phyloP scores from a whole-genome alignment of 257 asterid species.

The Voacanga thouarsii region DNA sequence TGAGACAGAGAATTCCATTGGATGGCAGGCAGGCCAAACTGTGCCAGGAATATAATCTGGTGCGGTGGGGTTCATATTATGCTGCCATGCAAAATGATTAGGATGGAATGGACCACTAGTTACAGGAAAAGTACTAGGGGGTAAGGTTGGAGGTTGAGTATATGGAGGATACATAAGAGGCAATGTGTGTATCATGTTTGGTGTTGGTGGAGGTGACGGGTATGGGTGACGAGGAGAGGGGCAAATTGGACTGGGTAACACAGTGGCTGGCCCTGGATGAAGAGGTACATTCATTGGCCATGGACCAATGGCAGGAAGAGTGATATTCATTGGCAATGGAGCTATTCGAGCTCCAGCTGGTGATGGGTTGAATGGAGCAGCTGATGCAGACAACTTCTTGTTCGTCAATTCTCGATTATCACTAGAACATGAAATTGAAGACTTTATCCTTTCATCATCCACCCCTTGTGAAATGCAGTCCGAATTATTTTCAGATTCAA shows the following conservation, averaged over 20 bases:
- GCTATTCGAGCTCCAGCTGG: conserved; percentile 49
- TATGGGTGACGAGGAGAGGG: conserved; percentile 82
- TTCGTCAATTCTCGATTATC: conserved; percentile 60
- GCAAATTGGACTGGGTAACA: conserved; percentile 64
- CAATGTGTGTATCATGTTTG: conserved; percentile 81
- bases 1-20: conserved; percentile 58
- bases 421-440: conserved; percentile 33
- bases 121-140: conserved; percentile 63
- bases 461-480: conserved; percentile 37
- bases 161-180: conserved; percentile 84
- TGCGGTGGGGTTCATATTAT: conserved; percentile 49
- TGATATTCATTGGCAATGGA: conserved; percentile 61
- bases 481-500: conserved; percentile 28
- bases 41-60: conserved; percentile 63
- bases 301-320: conserved; percentile 57
- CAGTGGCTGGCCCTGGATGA: conserved; percentile 76
- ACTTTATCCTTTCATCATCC: conserved; percentile 41
- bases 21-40: conserved; percentile 78
- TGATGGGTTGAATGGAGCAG: conserved; percentile 94
- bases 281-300: conserved; percentile 89
- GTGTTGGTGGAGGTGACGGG: conserved; percentile 91
- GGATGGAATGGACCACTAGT: conserved; percentile 65
- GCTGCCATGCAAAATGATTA: conserved; percentile 75
- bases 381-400: conserved; percentile 90
- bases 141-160: conserved; percentile 63